Evolutionary conservation across 208 protist species (phyloP).

Genomic region (Jaenimonas drosophilae): DNA sequence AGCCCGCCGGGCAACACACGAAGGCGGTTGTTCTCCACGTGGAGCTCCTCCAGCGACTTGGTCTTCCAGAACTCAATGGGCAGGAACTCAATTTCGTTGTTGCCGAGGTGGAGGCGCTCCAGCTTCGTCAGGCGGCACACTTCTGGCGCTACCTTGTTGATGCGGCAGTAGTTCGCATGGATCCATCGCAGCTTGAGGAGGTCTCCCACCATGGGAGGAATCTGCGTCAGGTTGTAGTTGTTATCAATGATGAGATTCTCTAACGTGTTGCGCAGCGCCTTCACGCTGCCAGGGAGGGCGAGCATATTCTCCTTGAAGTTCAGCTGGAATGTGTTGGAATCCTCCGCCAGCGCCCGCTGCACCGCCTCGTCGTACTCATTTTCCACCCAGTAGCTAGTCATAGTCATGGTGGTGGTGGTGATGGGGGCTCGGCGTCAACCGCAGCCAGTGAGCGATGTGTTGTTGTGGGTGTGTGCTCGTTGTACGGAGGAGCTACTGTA

Average conservation of each 20-base stretch:
- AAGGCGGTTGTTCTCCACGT: slow-evolving; percentile 50
- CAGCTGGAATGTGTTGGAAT: slow-evolving; percentile 33
- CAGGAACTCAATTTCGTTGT: slow-evolving; percentile 47
- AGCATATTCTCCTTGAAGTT: slow-evolving; percentile 32
- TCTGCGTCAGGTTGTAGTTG: slow-evolving; percentile 48
- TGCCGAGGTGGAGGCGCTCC: slow-evolving; percentile 47
- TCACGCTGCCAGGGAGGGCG: slow-evolving; percentile 18
- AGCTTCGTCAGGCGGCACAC: slow-evolving; percentile 48
- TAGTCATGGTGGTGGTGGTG: neutral
- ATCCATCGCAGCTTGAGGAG: slow-evolving; percentile 48
- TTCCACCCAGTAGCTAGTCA: slow-evolving; percentile 5
- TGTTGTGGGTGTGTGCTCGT: no score
- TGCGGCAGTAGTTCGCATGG: slow-evolving; percentile 53
- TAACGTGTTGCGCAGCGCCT: slow-evolving; percentile 39
- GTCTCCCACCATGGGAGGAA: slow-evolving; percentile 48
- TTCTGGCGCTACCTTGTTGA: slow-evolving; percentile 26
- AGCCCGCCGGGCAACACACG: slow-evolving; percentile 56
- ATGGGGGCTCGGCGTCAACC: no score
- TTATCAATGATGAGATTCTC: slow-evolving; percentile 77
- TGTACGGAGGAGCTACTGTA: no score
- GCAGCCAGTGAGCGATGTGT: neutral
- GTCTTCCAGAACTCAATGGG: slow-evolving; percentile 64
- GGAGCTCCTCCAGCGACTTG: slow-evolving; percentile 55
- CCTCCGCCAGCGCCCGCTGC: slow-evolving; percentile 30
- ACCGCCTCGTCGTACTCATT: slow-evolving; percentile 14